Conservation (phyloP, 805 yeast genomes). For the Myxozyma geophila region DNA sequence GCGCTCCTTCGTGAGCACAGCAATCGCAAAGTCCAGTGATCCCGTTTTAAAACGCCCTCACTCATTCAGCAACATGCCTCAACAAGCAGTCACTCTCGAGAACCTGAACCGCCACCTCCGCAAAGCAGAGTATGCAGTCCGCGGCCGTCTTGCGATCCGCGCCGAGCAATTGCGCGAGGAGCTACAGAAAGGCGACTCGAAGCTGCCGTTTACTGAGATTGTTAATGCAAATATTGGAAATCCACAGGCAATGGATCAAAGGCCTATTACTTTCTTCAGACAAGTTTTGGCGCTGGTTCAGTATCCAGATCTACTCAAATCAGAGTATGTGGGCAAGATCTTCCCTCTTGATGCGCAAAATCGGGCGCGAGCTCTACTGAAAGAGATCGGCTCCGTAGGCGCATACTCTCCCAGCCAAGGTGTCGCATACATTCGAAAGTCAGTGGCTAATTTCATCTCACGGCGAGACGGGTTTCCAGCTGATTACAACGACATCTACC, state of each 20-base stretch:
- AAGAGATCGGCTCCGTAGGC: constrained; percentile 82
- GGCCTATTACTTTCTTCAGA: constrained; percentile 90
- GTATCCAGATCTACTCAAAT: constrained; percentile 69
- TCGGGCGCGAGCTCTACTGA: constrained; percentile 67
- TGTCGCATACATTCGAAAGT: constrained; percentile 66
- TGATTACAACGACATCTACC: constrained; percentile 70
- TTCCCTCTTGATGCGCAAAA: constrained; percentile 69
- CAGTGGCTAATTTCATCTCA: constrained; percentile 79
- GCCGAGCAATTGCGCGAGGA: constrained; percentile 80
- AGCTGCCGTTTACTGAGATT: constrained; percentile 76
- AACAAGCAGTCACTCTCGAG: constrained; percentile 44
- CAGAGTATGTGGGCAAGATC: constrained; percentile 39
- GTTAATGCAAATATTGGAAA: constrained; percentile 95
- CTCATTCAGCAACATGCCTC: neutral
- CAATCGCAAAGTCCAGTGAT: neutral
- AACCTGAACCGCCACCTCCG: constrained; percentile 76
- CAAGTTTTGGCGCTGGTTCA: constrained; percentile 86
- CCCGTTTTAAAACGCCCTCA: neutral
- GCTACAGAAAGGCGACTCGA: constrained; percentile 58
- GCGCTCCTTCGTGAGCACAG: neutral
- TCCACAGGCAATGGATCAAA: constrained; percentile 95
- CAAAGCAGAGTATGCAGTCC: constrained; percentile 91
- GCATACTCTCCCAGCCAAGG: constrained; percentile 97
- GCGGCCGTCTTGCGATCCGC: constrained; percentile 90
- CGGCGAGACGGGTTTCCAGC: constrained; percentile 77